Evolutionary conservation across 2,329 filamentous ascomycete species (phyloP), one percentile per base, ranked within the genome.

Genomic region (Calonectria pauciramosa): DNA sequence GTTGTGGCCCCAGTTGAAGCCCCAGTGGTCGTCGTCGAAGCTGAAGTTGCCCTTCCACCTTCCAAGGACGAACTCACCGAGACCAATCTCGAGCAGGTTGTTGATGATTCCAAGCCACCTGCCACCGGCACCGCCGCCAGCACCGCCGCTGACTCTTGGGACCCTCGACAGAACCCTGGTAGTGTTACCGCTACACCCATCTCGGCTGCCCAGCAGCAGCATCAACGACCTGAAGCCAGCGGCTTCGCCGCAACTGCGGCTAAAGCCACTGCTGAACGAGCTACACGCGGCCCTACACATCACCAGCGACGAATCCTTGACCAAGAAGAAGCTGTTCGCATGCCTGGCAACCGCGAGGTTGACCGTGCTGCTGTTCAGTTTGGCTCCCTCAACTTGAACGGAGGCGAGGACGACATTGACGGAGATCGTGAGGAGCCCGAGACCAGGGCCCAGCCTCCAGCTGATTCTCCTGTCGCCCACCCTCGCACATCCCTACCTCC

Each of bases 301-400:
- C 77, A 78, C 41, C 94, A 97, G 84, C 93, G 96, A 78, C 94
- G 95, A 81, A 91, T 98, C 69, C 90, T 98, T 82, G 96, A 99
- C 81, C 97, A 99, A 84, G 96, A 98, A 85, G 97, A 99, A 87
- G 95, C 97, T 73, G 97, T 99, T 51, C 96, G 98, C 78, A 98
- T 99, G 96, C 97, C 97, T 59, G 96, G 95, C 74, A 98, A 98
- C 88, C 96, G 97, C 79, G 96, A 97, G 68, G 94, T 99, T 34
- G 96, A 99, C 84, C 93, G 96, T 81, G 92, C 96, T 78, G 94
- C 96, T 65, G 96, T 99, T 64, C 96, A 99, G 84, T 99, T 99
- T 84, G 97, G 97, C 77, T 97, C 96, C 84, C 95, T 99, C 89
- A 97, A 94, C 82, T 86, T 99, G 82, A 96, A 95, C 83, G 96